Percentiles rank a stretch among this genome's conserved stretches.
Conservation (phyloP, 768 basidiomycete species). For the Suillus bovinus region DNA sequence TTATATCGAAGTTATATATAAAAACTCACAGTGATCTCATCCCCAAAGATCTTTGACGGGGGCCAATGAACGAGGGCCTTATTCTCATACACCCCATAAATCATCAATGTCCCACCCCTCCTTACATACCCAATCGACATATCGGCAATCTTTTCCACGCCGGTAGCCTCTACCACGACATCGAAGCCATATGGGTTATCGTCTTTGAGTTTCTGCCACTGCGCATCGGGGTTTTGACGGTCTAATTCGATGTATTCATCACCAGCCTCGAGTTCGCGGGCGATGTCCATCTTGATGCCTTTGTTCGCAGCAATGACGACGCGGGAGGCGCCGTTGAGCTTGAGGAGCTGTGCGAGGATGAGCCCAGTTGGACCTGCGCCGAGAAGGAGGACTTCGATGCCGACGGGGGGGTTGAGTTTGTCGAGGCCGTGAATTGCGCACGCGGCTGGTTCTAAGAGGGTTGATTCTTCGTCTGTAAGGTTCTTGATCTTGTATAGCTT, state of each 20-base stretch:
- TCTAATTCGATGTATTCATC: constrained; percentile 90
- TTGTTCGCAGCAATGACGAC: constrained; percentile 89
- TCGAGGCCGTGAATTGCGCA: constrained; percentile 93
- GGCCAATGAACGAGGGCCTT: constrained; percentile 85
- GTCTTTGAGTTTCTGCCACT: constrained; percentile 79
- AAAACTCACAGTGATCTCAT: constrained; percentile 59
- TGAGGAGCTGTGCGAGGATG: constrained; percentile 84
- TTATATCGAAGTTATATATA: neutral
- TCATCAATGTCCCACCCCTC: constrained; percentile 80
- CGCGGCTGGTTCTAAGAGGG: constrained; percentile 85
- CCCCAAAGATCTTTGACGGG: constrained; percentile 76
- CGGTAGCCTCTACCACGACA: constrained; percentile 80
- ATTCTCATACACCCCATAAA: constrained; percentile 91
- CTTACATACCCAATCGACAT: constrained; percentile 89
- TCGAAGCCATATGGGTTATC: constrained; percentile 89
- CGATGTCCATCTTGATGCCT: constrained; percentile 88
- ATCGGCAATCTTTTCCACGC: constrained; percentile 85
- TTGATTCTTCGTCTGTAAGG: constrained; percentile 84
- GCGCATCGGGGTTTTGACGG: constrained; percentile 65
- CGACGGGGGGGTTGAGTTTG: constrained; percentile 80
- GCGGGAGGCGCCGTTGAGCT: constrained; percentile 79
- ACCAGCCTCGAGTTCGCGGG: constrained; percentile 72
- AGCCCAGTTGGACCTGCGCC: constrained; percentile 95
- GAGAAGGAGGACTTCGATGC: constrained; percentile 79
- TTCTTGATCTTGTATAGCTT: constrained; percentile 90